Evolutionary conservation across 2,329 filamentous ascomycete species (phyloP).

Genomic region (Cladosporium sphaerospermum): DNA sequence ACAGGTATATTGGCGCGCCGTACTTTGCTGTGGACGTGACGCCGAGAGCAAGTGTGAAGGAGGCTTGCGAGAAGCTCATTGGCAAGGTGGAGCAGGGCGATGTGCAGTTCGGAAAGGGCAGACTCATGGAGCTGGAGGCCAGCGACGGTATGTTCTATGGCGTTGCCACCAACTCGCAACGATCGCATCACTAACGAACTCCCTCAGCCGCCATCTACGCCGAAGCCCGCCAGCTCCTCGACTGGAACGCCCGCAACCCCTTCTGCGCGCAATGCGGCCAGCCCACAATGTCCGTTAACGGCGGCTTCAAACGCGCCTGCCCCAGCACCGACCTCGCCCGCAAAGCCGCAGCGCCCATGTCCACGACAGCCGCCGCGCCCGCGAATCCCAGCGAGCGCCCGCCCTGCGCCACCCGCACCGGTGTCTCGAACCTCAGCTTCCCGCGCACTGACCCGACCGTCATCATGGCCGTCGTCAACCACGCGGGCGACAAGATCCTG

Average conservation of each 20-base stretch:
- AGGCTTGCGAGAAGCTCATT: conserved; percentile 57
- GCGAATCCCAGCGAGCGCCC: conserved; percentile 48
- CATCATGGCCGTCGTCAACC: conserved; percentile 85
- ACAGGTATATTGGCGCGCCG: conserved; percentile 67
- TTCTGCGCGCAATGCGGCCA: conserved; percentile 89
- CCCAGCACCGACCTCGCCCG: conserved; percentile 59
- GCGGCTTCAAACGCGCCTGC: conserved; percentile 74
- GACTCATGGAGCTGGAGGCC: conserved; percentile 56
- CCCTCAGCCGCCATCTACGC: conserved; percentile 76
- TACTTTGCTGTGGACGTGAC: conserved; percentile 90
- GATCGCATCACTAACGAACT: background rate
- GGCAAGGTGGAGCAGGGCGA: conserved; percentile 55
- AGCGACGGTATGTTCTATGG: conserved; percentile 49
- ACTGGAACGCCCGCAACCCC: conserved; percentile 90
- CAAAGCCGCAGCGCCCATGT: conserved; percentile 26
- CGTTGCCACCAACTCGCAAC: background rate
- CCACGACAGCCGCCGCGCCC: conserved; percentile 13
- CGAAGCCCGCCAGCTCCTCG: conserved; percentile 77
- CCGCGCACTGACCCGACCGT: conserved; percentile 90
- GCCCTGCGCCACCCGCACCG: conserved; percentile 73
- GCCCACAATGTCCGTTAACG: conserved; percentile 70
- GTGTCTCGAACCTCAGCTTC: conserved; percentile 85
- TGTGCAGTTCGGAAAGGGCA: conserved; percentile 59
- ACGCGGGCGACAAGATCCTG: conserved; percentile 69
- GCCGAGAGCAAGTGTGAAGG: conserved; percentile 54